Percentiles rank a stretch among this genome's conserved stretches.
Conservation (phyloP, 257 asterid species). For the Gentiana dahurica region DNA sequence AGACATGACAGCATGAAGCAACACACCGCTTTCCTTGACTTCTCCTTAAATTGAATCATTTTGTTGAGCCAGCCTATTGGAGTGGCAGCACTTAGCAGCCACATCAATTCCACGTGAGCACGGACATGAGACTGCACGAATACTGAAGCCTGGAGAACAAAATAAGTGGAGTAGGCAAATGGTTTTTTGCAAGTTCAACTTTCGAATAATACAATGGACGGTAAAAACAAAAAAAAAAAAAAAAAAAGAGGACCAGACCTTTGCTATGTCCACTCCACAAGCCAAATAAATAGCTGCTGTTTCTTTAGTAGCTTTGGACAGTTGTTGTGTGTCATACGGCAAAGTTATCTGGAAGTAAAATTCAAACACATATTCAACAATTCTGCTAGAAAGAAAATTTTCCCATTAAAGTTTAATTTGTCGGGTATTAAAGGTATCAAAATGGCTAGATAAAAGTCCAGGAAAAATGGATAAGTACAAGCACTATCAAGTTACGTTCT, state of each 20-base stretch:
- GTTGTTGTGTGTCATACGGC: constrained; percentile 67
- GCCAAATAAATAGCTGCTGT: constrained; percentile 98
- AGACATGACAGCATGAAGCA: constrained; percentile 6
- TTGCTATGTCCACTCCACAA: constrained; percentile 83
- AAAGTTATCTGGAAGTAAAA: constrained; percentile 59
- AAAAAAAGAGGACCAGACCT: constrained; percentile 39
- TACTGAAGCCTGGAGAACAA: constrained; percentile 70
- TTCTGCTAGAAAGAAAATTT: no score
- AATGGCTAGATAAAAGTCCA: no score
- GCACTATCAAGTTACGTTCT: no score
- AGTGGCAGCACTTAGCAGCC: constrained; percentile 83
- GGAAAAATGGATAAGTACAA: no score
- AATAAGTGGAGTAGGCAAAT: constrained; percentile 5
- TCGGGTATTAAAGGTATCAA: no score
- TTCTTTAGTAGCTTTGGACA: constrained; percentile 74
- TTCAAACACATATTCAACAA: not conserved
- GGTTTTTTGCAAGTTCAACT: not conserved
- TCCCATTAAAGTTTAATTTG: no score
- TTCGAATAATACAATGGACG: constrained; percentile 1
- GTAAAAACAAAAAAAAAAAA: not conserved
- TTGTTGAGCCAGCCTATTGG: constrained; percentile 95
- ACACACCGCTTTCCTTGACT: constrained; percentile 77
- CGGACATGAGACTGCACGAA: constrained; percentile 98
- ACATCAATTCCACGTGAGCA: constrained; percentile 93
- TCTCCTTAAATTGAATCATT: constrained; percentile 97